These are phyloP conservation scores for Symbiodinium natans DNA, from an alignment of 73 alveolate species.

Conservation along the genomic window DNA sequence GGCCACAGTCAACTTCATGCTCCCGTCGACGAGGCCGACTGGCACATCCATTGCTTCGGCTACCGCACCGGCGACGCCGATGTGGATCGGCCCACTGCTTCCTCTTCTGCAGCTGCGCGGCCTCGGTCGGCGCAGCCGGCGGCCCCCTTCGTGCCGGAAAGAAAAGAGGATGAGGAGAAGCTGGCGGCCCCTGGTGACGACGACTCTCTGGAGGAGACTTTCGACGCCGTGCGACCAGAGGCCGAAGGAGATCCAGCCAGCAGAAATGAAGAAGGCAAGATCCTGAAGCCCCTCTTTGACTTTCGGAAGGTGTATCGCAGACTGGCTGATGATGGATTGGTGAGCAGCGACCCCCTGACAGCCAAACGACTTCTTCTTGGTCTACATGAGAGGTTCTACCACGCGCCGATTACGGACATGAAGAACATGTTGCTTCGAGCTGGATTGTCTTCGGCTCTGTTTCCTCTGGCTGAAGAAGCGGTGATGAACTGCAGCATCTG, in stretches of 20 bases:
- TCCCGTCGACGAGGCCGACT: not conserved
- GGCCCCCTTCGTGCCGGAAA: not conserved
- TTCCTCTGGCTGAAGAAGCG: not conserved
- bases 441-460: not conserved
- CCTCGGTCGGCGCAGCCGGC: not conserved
- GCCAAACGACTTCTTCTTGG: slow-evolving; percentile 19
- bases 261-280: not conserved
- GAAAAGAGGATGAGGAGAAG: not conserved
- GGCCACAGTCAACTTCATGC: not conserved
- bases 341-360: not conserved
- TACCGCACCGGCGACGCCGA: not conserved
- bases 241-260: not conserved
- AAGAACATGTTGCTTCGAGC: not conserved
- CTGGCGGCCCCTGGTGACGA: not conserved
- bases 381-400: slow-evolving; percentile 33
- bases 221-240: not conserved
- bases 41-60: not conserved
- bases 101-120: not conserved
- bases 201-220: not conserved
- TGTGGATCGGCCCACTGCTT: not conserved
- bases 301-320: not conserved
- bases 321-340: not conserved
- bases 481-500: not conserved
- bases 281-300: not conserved
- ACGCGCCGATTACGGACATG: not conserved